phyloP scores from a whole-genome alignment of 306 rosid genomes.

The Hippophae gyantsensis region DNA sequence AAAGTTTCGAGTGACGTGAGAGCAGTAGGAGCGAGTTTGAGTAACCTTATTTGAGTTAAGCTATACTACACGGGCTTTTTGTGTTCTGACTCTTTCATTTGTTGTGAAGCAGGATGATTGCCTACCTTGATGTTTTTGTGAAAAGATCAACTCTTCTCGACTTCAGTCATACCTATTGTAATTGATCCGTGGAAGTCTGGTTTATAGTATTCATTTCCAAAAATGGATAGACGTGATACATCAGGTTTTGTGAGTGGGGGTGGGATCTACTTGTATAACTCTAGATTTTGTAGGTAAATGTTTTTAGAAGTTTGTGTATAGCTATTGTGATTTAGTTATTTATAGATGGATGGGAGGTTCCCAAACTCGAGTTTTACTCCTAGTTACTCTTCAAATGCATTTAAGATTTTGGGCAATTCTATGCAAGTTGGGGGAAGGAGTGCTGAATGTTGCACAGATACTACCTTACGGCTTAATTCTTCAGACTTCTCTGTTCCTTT shows the following conservation, averaged over 20 bases:
- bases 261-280: slow-evolving; percentile 35
- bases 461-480: slow-evolving; percentile 61
- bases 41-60: slow-evolving; percentile 6
- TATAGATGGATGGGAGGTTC: slow-evolving; percentile 57
- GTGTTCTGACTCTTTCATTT: slow-evolving; percentile 18
- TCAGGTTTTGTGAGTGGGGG: slow-evolving; percentile 99
- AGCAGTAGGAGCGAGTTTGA: background rate
- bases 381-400: slow-evolving; percentile 52
- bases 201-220: slow-evolving; percentile 21
- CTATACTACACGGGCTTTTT: slow-evolving; percentile 8
- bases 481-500: slow-evolving; percentile 40
- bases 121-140: slow-evolving; percentile 21
- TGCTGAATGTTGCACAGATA: slow-evolving; percentile 46
- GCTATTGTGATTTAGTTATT: slow-evolving; percentile 26
- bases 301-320: slow-evolving; percentile 27
- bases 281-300: slow-evolving; percentile 39
- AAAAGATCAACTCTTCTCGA: slow-evolving; percentile 27
- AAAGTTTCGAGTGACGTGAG: too few species aligned
- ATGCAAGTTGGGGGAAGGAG: slow-evolving; percentile 38
- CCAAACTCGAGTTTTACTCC: slow-evolving; percentile 50
- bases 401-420: slow-evolving; percentile 46
- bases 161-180: slow-evolving; percentile 29
- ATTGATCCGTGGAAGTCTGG: slow-evolving; percentile 28
- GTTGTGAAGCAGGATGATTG: slow-evolving; percentile 50
- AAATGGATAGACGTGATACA: slow-evolving; percentile 93